Base-by-base conservation (phyloP, 495 filamentous ascomycete species). In the Xylaria castorea region DNA sequence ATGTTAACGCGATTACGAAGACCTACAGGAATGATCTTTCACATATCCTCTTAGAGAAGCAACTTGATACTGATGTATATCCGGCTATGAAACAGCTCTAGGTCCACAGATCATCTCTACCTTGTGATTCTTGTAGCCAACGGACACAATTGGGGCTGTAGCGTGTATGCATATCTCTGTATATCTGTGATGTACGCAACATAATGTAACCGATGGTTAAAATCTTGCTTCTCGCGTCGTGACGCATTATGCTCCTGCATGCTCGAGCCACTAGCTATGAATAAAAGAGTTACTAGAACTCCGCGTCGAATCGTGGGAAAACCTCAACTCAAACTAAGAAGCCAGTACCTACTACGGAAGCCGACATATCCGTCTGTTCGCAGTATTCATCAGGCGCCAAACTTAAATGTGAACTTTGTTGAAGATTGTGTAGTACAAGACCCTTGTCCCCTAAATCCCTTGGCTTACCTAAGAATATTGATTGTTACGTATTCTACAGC, bases 291-390 rank as follows among this genome's bases (percentile, higher is more conserved):
- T n/a, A 61, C 58, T 38, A 3, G 53, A 57, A 32, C 27, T 53
- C 22, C 0, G 27, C 58, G 20, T 38, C 11, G 34, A 14, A 38
- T 38, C 53, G 20, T 32, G 27, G 27, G 14, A 57, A 30, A 57
- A 18, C 48, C 51, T 55, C 51, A 55, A 55, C 51, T 51, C 20
- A 51, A 51, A 51, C 25, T 51, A 51, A 51, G 48, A 25, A 51
- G 46, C 50, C 11, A 46, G 42, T 44, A 55, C 6, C 40, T 30
- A 18, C 32, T 34, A 55, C 0, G 48, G 32, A 53, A 51, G 65
- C 44, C 48, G 65, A 67, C 46, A 67, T 38, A 38, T 16, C 65
- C 65, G 65, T 67, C 46, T 25, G 1, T 30, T 25, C 18, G 32
- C 18, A n/a, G 32, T 65, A 14, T 18, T 64, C 50, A 62, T 7